A percentile compares a stretch with the other conserved stretches of the same genome.
Conservation (phyloP, 208 protist genomes). For the Wallacemonas sp. region DNA sequence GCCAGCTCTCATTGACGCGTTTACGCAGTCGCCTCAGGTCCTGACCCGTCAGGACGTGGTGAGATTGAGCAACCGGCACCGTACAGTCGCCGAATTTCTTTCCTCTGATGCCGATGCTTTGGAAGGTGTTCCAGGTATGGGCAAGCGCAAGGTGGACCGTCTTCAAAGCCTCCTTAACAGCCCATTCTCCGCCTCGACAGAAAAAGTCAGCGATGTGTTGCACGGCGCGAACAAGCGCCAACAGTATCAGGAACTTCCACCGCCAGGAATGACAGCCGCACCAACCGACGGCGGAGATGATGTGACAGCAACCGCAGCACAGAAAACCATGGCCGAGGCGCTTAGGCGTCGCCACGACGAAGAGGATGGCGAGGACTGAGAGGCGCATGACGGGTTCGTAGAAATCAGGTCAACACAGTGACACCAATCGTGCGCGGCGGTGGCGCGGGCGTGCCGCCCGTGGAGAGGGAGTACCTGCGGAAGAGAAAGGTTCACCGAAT, state of each 20-base stretch:
- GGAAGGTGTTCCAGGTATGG: constrained; percentile 46
- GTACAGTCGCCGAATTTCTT: constrained; percentile 50
- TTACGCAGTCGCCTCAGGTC: constrained; percentile 75
- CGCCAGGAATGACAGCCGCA: background rate
- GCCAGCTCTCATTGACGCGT: constrained; percentile 52
- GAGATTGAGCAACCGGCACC: constrained; percentile 51
- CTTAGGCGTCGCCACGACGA: constrained; percentile 23
- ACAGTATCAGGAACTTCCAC: background rate
- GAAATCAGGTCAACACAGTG: no score
- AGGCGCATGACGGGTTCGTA: no score
- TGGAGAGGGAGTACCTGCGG: no score
- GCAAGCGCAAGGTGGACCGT: constrained; percentile 45
- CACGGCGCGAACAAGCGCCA: background rate
- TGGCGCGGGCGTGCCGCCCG: no score
- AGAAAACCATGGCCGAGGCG: constrained; percentile 32
- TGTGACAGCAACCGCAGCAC: background rate
- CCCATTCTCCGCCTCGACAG: constrained; percentile 42
- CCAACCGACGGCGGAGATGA: background rate
- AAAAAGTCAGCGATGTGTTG: constrained; percentile 37
- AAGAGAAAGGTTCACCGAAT: no score
- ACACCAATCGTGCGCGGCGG: no score
- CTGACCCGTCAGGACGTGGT: constrained; percentile 61
- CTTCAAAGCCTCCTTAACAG: constrained; percentile 56
- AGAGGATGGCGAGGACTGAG: constrained; percentile 22
- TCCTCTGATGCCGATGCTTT: constrained; percentile 27